Evolutionary conservation across 177 flowering plant genomes (phyloP).

Genomic region (Vitis hybrid): DNA sequence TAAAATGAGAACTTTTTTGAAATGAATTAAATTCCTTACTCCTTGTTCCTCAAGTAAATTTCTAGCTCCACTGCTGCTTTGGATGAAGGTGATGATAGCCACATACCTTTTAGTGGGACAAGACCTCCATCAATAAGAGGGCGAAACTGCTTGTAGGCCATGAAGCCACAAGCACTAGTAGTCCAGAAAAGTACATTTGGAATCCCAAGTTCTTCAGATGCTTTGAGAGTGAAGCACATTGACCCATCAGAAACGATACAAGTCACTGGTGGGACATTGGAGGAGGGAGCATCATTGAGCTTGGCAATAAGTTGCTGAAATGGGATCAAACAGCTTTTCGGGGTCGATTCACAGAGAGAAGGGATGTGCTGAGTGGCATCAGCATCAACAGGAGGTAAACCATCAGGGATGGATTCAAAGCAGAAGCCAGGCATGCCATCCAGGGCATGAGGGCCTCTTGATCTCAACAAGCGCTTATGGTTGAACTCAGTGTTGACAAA

Average conservation of each 20-base stretch:
- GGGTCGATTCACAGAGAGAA: constrained; percentile 22
- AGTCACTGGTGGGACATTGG: constrained; percentile 23
- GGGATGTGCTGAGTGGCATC: constrained; percentile 25
- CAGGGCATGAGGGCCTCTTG: constrained; percentile 32
- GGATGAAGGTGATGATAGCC: too few relatives aligned
- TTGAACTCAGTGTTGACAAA: constrained; percentile 51
- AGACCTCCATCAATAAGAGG: constrained; percentile 30
- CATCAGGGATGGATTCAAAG: constrained; percentile 42
- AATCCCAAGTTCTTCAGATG: constrained; percentile 36
- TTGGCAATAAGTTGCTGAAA: constrained; percentile 16
- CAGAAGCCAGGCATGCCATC: constrained; percentile 30
- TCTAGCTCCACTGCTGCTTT: neutral
- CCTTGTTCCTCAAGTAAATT: neutral
- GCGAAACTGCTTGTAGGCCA: constrained; percentile 11
- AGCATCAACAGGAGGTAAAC: constrained; percentile 30
- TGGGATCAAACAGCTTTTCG: constrained; percentile 20
- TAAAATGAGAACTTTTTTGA: too few relatives aligned
- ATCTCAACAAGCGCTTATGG: constrained; percentile 28
- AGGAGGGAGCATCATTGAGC: constrained; percentile 13
- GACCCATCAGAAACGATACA: constrained; percentile 33
- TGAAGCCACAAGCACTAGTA: constrained; percentile 22
- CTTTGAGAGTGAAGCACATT: constrained; percentile 36
- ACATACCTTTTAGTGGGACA: constrained; percentile 25
- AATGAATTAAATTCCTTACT: too few relatives aligned
- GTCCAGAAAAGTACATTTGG: constrained; percentile 37